These are phyloP conservation scores for Candida piceae DNA, from an alignment of 805 yeast genomes.

Conservation along the genomic window DNA sequence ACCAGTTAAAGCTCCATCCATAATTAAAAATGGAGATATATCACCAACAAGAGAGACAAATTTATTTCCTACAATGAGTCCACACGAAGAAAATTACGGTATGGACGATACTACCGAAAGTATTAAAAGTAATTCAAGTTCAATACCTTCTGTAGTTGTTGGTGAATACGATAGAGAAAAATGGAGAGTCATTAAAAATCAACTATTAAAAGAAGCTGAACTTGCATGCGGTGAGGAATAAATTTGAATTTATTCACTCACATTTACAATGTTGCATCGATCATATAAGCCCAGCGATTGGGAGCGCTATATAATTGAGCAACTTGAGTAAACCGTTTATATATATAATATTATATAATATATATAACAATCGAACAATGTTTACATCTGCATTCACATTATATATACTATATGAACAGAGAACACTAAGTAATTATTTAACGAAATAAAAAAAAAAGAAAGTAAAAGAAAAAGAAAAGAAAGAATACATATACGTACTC, in stretches of 20 bases:
- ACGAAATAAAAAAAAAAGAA: too few relatives aligned
- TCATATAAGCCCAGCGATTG: too few relatives aligned
- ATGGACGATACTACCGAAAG: slow-evolving; percentile 7
- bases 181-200: slow-evolving; percentile 48
- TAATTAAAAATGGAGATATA: neutral
- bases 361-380: too few relatives aligned
- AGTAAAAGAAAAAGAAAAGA: too few relatives aligned
- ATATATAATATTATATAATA: too few relatives aligned
- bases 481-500: too few relatives aligned
- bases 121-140: slow-evolving; percentile 28
- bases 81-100: neutral
- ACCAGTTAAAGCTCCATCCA: slow-evolving; percentile 6
- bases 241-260: neutral
- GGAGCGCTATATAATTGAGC: too few relatives aligned
- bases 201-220: slow-evolving; percentile 6
- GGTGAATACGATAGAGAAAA: slow-evolving; percentile 65
- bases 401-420: too few relatives aligned
- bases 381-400: neutral
- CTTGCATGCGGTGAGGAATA: neutral
- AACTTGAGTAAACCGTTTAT: too few relatives aligned
- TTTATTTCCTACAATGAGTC: too few relatives aligned
- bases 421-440: too few relatives aligned
- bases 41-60: neutral
- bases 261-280: too few relatives aligned
- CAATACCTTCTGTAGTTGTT: slow-evolving; percentile 50